Evolutionary conservation across 1,284 basidiomycete genomes (phyloP).

Genomic region (Baeospora myosura): DNA sequence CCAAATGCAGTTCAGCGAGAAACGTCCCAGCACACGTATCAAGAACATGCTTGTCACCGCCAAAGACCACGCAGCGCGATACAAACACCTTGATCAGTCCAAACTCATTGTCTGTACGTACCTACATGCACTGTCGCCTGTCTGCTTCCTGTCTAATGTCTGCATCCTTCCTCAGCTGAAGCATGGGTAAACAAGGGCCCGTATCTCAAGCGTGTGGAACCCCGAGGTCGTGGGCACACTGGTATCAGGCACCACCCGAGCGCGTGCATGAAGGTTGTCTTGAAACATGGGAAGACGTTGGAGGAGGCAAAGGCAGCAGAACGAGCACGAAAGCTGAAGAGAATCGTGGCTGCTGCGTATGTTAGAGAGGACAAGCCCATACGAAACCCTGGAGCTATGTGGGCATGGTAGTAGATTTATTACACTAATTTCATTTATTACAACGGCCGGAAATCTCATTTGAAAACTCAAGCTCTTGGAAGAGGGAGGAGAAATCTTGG

Average conservation of each 20-base stretch:
- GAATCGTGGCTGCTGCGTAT: conserved; percentile 73
- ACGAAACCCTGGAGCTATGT: conserved; percentile 66
- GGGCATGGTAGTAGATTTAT: conserved; percentile 69
- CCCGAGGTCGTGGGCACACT: conserved; percentile 76
- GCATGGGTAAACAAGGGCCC: conserved; percentile 91
- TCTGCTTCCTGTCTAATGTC: conserved; percentile 4
- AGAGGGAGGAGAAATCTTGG: not conserved
- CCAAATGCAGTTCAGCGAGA: conserved; percentile 94
- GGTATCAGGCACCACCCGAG: conserved; percentile 78
- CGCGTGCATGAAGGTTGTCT: conserved; percentile 71
- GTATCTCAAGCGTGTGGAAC: conserved; percentile 67
- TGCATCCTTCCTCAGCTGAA: conserved; percentile 49
- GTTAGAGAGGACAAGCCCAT: conserved; percentile 75
- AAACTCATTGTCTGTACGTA: conserved; percentile 77
- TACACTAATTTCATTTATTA: conserved; percentile 2
- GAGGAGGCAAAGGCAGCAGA: conserved; percentile 62
- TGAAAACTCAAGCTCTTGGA: too few relatives aligned
- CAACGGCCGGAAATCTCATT: not conserved
- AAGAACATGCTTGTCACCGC: conserved; percentile 86
- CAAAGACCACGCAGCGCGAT: conserved; percentile 75
- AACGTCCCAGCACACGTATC: conserved; percentile 79
- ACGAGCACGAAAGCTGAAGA: conserved; percentile 61
- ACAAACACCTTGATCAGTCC: conserved; percentile 71
- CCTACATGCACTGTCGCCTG: conserved; percentile 3
- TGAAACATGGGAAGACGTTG: conserved; percentile 79